Base-by-base conservation (phyloP, 2,329 filamentous ascomycete genomes). In the Hypoxylon sp. region DNA sequence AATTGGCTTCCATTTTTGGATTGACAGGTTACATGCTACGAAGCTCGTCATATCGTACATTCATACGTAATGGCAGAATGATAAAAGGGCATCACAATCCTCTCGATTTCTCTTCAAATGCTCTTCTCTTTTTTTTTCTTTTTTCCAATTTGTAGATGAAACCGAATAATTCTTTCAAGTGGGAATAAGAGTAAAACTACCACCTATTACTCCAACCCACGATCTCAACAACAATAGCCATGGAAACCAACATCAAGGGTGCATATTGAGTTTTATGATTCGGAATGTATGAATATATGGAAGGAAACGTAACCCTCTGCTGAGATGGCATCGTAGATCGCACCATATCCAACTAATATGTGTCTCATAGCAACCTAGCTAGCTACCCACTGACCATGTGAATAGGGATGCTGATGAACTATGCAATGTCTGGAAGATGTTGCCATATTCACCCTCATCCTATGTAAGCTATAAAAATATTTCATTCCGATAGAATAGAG, bases 1-100 rank as follows among this genome's bases (percentile, higher is more conserved):
- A 71, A 71, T 71, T 68, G 60, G 60, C 45, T 66, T 51, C 65
- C 65, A 60, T 68, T 66, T 64, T 64, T 6, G 60, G 63, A 52
- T 48, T 43, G 38, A 57, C 14, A 49, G 38, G 61, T 62, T 50
- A 36, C 55, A 60, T 57, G 43, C 58, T 38, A 60, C 46, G 23
- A 60, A 66, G 43, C 50, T 66, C 41, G 25, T 30, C 53, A 32
- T 60, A 38, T 62, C 17, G 41, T 38, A 17, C 14, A 28, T 23
- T 19, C n/a, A n/a, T n/a, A n/a, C n/a, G n/a, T 28, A 1, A 28
- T 19, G 36, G 21, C 14, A 46, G 17, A 59, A 59, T 58, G 38
- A 36, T 58, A 64, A 59, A 64, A 53, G n/a, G 28, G 10, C 3
- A 17, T 13, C 17, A 10, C 41, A 30, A 38, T 21, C 48, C 55